Conservation (phyloP, 1,139 yeast species). For the Hyphopichia burtonii region DNA sequence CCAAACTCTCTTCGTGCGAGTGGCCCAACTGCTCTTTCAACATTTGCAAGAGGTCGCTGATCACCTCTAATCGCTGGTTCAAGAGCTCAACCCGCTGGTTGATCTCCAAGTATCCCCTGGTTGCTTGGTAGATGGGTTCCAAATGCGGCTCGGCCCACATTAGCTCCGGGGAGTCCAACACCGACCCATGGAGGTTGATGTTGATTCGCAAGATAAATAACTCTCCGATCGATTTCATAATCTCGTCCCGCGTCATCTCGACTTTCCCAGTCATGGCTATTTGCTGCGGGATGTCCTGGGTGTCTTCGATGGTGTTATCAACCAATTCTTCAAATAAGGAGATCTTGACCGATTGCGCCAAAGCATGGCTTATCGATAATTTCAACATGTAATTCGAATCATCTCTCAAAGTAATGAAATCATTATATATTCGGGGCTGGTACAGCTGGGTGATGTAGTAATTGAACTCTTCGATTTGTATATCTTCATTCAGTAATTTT, state of each 20-base stretch:
- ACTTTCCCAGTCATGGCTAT: slow-evolving; percentile 94
- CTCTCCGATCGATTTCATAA: slow-evolving; percentile 96
- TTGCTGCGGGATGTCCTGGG: slow-evolving; percentile 95
- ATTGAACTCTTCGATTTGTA: slow-evolving; percentile 91
- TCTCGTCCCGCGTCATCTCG: slow-evolving; percentile 88
- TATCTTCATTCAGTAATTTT: slow-evolving; percentile 84
- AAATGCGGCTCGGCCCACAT: slow-evolving; percentile 99
- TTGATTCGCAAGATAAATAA: slow-evolving; percentile 86
- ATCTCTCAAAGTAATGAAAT: slow-evolving; percentile 87
- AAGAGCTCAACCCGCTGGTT: slow-evolving; percentile 87
- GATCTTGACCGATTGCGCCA: slow-evolving; percentile 90
- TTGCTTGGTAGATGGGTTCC: slow-evolving; percentile 95
- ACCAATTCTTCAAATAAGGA: slow-evolving; percentile 93
- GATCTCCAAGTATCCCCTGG: slow-evolving; percentile 90
- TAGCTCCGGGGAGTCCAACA: slow-evolving; percentile 91
- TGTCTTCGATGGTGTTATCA: slow-evolving; percentile 93
- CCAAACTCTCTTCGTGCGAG: slow-evolving; percentile 85
- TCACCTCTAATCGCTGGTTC: slow-evolving; percentile 90
- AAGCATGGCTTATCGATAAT: slow-evolving; percentile 84
- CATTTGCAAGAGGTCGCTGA: slow-evolving; percentile 91
- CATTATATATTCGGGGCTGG: slow-evolving; percentile 94
- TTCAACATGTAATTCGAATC: slow-evolving; percentile 89
- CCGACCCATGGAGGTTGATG: slow-evolving; percentile 91
- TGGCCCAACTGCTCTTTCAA: slow-evolving; percentile 95
- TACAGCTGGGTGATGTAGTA: slow-evolving; percentile 90